A percentile compares a stretch with the other conserved stretches of the same genome.
Evolutionary conservation across 2,329 filamentous ascomycete species (phyloP).

Genomic region (Alternaria longipes): DNA sequence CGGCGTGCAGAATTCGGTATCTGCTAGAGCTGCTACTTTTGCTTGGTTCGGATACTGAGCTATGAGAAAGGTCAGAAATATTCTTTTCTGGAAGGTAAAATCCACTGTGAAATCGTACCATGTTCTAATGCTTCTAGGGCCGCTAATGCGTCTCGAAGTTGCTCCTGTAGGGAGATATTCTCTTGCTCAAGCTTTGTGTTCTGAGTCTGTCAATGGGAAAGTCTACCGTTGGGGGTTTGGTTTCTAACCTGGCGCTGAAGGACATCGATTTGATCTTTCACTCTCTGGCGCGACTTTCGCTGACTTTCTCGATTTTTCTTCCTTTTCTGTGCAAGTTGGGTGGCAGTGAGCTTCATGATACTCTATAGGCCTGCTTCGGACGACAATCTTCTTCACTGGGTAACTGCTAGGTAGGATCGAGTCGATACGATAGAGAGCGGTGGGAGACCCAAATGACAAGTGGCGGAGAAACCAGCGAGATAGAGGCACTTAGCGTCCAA

Average conservation of each 20-base stretch:
- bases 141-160: slow-evolving; percentile 2
- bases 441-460: neutral
- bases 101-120: slow-evolving; percentile 5
- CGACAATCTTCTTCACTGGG: neutral
- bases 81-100: neutral
- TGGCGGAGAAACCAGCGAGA: neutral
- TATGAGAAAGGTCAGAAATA: neutral
- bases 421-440: neutral
- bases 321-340: slow-evolving; percentile 8
- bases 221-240: neutral
- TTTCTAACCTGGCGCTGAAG: slow-evolving; percentile 11
- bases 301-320: slow-evolving; percentile 12
- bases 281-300: slow-evolving; percentile 11
- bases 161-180: slow-evolving; percentile 4
- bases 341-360: neutral
- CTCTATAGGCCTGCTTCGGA: neutral
- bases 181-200: slow-evolving; percentile 13
- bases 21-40: neutral
- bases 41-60: neutral
- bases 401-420: neutral
- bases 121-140: slow-evolving; percentile 12
- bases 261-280: slow-evolving; percentile 11
- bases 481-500: neutral
- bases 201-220: slow-evolving; percentile 9
- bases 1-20: neutral